Base-by-base conservation (phyloP, 75 land plant species). In the Pinus taeda region DNA sequence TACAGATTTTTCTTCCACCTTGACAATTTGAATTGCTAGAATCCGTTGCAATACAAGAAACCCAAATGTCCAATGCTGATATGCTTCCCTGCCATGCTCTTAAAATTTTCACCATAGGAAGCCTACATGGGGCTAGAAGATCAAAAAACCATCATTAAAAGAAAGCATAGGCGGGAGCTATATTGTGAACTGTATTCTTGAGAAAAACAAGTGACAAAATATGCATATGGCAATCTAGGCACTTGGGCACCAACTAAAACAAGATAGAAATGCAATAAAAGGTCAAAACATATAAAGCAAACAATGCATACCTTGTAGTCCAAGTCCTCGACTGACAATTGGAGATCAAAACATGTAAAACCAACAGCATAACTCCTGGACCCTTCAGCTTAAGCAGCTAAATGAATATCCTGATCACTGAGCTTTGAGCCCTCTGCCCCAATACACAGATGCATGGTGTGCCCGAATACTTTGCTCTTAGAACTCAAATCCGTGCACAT, bases 51-150 rank as follows among this genome's bases (percentile, higher is more conserved):
- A 30, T 65, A 30, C 36, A 36, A 30, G 18, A 15, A 65, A 65
- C 42, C 39, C 29, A 33, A 26, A 64, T 14, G 67, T 64, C 18
- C 5, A 30, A 17, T 65, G 69, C 69, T 37, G 33, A 20, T 4
- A 65, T 65, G 42, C 67, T 15, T 64, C 33, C 67, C 67, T 33
- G 67, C 39, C 42, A 17, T 65, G 20, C 36, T 65, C 69, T 33
- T 65, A 65, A 33, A 36, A 65, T 65, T 42, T 36, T 65, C 69
- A 65, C n/a, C 69, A 33, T 30, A 65, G 20, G 69, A 65, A 65
- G 33, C 18, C 20, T 36, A 65, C 29, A 65, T 65, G 69, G n/a
- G 36, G 69, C 20, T 64, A 64, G 69, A 65, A 18, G 18, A 33
- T 7, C 17, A 30, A 65, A 37, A 65, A 6, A 33, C 0, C 42